phyloP scores from a whole-genome alignment of 306 rosid species.

The Fagus crenata region DNA sequence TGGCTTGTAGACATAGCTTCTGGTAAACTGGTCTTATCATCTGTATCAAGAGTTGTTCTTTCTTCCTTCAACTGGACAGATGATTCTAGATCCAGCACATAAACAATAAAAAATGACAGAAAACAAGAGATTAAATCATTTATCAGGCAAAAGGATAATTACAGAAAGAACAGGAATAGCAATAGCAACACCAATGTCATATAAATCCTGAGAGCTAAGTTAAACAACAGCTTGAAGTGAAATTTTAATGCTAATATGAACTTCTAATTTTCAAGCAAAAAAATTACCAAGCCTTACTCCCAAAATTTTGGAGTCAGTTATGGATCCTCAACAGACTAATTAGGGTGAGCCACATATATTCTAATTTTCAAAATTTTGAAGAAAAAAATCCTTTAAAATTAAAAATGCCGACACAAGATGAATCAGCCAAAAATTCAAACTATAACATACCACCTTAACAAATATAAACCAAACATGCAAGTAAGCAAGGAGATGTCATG shows the following conservation, averaged over 20 bases:
- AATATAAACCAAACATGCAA: not conserved
- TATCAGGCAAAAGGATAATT: not conserved
- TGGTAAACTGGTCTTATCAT: constrained; percentile 54
- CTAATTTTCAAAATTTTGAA: not conserved
- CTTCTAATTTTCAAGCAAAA: too few relatives aligned
- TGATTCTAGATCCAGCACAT: constrained; percentile 50
- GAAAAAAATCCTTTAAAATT: not conserved
- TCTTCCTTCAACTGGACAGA: constrained; percentile 70
- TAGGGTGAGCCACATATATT: too few relatives aligned
- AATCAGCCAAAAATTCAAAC: not conserved
- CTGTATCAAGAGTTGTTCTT: constrained; percentile 42
- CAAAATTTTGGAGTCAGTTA: too few relatives aligned
- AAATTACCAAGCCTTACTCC: too few relatives aligned
- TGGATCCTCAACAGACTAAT: too few relatives aligned
- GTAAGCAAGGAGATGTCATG: not conserved
- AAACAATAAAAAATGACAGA: constrained; percentile 4
- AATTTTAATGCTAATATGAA: too few relatives aligned
- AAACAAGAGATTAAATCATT: constrained; percentile 17
- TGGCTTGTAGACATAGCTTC: constrained; percentile 65
- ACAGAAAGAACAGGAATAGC: constrained; percentile 11
- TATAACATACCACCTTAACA: not conserved
- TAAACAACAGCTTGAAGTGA: too few relatives aligned
- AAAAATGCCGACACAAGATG: not conserved
- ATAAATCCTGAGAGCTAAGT: not conserved
- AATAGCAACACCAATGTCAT: not conserved